Evolutionary conservation across 768 basidiomycete genomes (phyloP), one percentile per base, ranked within the genome.

Genomic region (Lyophyllum decastes): DNA sequence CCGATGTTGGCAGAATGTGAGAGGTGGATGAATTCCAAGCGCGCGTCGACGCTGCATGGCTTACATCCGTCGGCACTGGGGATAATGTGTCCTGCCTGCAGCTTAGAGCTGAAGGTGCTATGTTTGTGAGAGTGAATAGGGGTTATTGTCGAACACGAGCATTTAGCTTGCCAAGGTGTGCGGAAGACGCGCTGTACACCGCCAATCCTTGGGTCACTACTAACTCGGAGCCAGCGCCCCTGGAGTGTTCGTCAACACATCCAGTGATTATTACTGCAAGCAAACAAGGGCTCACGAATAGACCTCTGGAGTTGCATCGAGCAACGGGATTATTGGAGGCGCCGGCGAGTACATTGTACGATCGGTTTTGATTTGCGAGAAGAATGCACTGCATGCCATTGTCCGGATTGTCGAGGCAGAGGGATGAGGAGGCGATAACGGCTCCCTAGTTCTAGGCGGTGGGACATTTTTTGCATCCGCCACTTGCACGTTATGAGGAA

Each of bases 261-360:
- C 47, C 27, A 14, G 45, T 27, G 40, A 60, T 38, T 43, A 27
- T 26, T 21, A 51, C 24, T n/a, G 47, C 52, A 49, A 21, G 51
- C 46, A 56, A 60, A 30, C 49, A 54, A 60, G 59, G 35, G 38
- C 55, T 45, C 19, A 57, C 55, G 5, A 8, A 43, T 38, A 30
- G 17, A 34, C 49, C 26, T 40, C 26, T 7, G 26, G 4, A 30
- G 4, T 41, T 38, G 44, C 47, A 17, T 56, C 41, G 11, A 16
- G n/a, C 22, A 4, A 35, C 38, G 27, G 25, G 24, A 17, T 34
- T 34, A 48, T 26, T 5, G 14, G 14, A 27, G 46, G 10, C 24
- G 26, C 46, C 4, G 46, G 16, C 24, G 17, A 24, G 8, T 17
- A 19, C 47, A 14, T 17, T n/a, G 26, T 19, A 27, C n/a, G 47